These are phyloP conservation scores for Coix lacrymajobi DNA, from an alignment of 176 grass and related monocot genomes.

Conservation along the genomic window DNA sequence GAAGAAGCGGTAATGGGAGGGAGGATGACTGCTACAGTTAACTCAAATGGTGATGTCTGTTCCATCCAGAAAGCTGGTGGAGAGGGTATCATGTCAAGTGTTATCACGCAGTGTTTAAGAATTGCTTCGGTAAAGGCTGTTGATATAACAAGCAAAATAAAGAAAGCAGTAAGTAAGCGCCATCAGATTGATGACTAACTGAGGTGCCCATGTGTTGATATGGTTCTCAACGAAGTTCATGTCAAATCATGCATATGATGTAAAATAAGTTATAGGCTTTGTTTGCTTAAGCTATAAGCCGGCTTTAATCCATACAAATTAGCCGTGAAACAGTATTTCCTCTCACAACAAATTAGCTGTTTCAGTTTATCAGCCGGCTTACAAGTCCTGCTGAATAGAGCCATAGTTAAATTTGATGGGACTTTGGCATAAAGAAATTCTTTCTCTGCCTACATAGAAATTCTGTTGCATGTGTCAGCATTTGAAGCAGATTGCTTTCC, in stretches of 20 bases:
- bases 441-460: not conserved
- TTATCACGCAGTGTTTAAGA: slow-evolving; percentile 88
- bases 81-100: slow-evolving; percentile 75
- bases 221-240: not conserved
- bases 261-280: not conserved
- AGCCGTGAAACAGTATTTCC: too few relatives aligned
- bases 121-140: slow-evolving; percentile 75
- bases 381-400: too few relatives aligned
- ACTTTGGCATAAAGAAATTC: not conserved
- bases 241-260: not conserved
- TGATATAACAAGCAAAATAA: slow-evolving; percentile 97
- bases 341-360: too few relatives aligned
- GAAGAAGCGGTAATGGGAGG: slow-evolving; percentile 93
- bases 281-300: too few relatives aligned
- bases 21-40: slow-evolving; percentile 86
- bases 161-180: slow-evolving; percentile 48
- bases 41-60: slow-evolving; percentile 91
- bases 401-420: not conserved
- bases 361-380: too few relatives aligned
- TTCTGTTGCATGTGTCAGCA: not conserved
- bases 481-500: not conserved
- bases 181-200: not conserved
- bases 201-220: not conserved
- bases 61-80: slow-evolving; percentile 90
- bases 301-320: too few relatives aligned